Evolutionary conservation across 192 early-diverging fungal genomes (phyloP), one percentile per base, ranked within the genome.

Genomic region (Umbelopsis vinacea): DNA sequence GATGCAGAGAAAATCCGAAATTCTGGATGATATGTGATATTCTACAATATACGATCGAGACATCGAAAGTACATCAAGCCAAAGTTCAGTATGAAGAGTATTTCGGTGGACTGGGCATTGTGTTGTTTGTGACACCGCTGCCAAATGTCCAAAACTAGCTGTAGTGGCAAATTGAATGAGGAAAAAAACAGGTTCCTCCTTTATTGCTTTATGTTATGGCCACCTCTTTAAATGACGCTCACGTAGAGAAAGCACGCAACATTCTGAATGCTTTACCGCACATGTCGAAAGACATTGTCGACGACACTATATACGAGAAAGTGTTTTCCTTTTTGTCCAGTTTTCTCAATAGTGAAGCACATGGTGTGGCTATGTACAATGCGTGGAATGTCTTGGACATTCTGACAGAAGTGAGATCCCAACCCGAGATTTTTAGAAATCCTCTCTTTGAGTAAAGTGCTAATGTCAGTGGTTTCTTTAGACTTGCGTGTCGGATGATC

Each of bases 241-340:
- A 74, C 54, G 37, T 68, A 45, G 82, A 85, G 6, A 75, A 81
- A 29, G 71, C 81, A 21, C 38, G 72, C 19, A 70, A 71, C 55
- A 82, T 92, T 48, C 76, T 92, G n/a, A 72, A 75, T 37, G 86
- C 84, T 38, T 67, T 93, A 69, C 89, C 89, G 12, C 72, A 48
- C 14, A 92, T 92, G 89, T 91, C 90, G 3, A 83, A 78, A 33
- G 81, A 86, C 23, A 92, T 93, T 57, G 88, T 92, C 12, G 92
- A 93, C 73, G 92, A 91, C 55, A 89, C 92, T 4, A 79, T 90
- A 17, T 87, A 93, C 76, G 92, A 93, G 76, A 91, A 91, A 76
- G 87, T 93, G 14, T 83, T 93, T 24, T 88, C 90, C 0, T 89
- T 89, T 68, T 76, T 92, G 26, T 77, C 78, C 47, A 75, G 76